Evolutionary conservation across 2,329 filamentous ascomycete species (phyloP).

Genomic region (Pezicula radicicola): DNA sequence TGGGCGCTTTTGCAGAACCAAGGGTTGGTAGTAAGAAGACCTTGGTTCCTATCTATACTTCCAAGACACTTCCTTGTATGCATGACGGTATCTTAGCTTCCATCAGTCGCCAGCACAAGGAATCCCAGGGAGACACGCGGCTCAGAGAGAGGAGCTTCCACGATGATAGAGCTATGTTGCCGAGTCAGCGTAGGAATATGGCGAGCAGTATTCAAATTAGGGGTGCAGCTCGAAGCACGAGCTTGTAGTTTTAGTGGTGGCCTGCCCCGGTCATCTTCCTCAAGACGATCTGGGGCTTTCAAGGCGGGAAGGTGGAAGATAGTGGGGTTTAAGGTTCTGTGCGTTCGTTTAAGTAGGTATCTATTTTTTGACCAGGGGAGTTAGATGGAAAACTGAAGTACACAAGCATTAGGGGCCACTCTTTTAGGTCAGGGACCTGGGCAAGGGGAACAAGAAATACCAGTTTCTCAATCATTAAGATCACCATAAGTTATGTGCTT

Average conservation of each 20-base stretch:
- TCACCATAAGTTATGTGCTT: no score
- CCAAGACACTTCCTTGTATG: conserved; percentile 16
- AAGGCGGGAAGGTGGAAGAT: not conserved
- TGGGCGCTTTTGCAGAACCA: not conserved
- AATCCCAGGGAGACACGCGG: not conserved
- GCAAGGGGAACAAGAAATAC: no score
- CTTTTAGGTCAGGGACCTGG: no score
- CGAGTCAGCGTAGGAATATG: conserved; percentile 17
- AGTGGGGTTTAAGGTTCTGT: not conserved
- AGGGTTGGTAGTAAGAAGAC: not conserved
- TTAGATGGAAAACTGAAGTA: no score
- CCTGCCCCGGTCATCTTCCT: not conserved
- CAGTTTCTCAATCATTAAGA: no score
- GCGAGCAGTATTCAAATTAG: not conserved
- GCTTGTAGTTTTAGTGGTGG: conserved; percentile 15
- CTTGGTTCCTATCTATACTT: conserved; percentile 6
- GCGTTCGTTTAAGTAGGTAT: no score
- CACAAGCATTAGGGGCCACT: no score
- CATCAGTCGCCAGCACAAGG: not conserved
- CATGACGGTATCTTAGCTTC: not conserved
- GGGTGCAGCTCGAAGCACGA: conserved; percentile 14
- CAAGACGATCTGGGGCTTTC: not conserved
- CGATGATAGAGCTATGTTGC: conserved; percentile 23
- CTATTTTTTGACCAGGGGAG: no score
- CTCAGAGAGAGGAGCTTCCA: conserved; percentile 16